Base-by-base conservation (phyloP, 139 green algal genomes). In the Astrephomene gubernaculifera region DNA sequence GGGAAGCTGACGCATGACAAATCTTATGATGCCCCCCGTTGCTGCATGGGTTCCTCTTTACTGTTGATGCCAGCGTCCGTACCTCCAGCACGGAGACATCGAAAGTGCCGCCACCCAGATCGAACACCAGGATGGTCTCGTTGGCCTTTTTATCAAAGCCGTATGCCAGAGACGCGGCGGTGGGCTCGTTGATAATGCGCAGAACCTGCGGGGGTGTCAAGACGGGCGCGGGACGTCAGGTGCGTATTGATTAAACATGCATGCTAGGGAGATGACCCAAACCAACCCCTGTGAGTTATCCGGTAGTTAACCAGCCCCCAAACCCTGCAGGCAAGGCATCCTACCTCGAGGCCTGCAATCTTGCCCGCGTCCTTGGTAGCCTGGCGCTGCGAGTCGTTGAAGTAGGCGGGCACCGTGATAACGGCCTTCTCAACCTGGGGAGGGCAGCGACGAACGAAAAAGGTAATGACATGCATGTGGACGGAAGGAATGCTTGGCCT, bases 181-280 rank as follows among this genome's bases (percentile, higher is more conserved):
- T 99, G 60, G 98, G 98, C 95, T 99, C 98, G 89, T 99, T 99
- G 92, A 99, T 99, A 93, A 99, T 99, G 73, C 97, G 95, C 88
- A 99, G 95, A 53, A 99, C 97, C 71, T 80, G 31, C 2, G 12
- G 38, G 4, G 8, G n/a, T n/a, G n/a, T n/a, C n/a, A n/a, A n/a
- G n/a, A n/a, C n/a, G n/a, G n/a, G n/a, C n/a, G n/a, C n/a, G n/a
- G n/a, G n/a, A n/a, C n/a, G n/a, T n/a, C n/a, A n/a, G n/a, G n/a
- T n/a, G n/a, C n/a, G n/a, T n/a, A n/a, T n/a, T n/a, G n/a, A n/a
- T n/a, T n/a, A n/a, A n/a, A n/a, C n/a, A n/a, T n/a, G n/a, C n/a
- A n/a, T n/a, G n/a, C n/a, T n/a, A n/a, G n/a, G n/a, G n/a, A n/a
- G n/a, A n/a, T n/a, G n/a, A n/a, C n/a, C n/a, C n/a, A n/a, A n/a